Evolutionary conservation across 1,284 basidiomycete species (phyloP).

Genomic region (Xanthoconium separans): DNA sequence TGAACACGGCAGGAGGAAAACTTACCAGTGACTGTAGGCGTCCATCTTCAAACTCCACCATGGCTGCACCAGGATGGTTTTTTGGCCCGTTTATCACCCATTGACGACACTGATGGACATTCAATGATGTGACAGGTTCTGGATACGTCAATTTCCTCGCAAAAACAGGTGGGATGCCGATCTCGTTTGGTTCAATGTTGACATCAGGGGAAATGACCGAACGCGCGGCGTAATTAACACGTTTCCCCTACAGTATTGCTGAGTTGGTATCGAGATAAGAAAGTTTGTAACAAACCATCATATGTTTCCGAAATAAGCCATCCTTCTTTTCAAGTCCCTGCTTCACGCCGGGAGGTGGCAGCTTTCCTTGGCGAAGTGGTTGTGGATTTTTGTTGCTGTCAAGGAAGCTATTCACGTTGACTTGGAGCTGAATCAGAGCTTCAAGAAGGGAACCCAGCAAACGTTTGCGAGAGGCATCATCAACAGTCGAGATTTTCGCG

Average conservation of each 20-base stretch:
- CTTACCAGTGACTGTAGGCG: conserved; percentile 77
- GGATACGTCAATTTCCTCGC: conserved; percentile 97
- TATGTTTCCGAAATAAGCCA: conserved; percentile 96
- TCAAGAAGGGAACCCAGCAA: conserved; percentile 78
- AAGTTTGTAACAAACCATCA: conserved; percentile 74
- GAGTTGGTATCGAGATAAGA: conserved; percentile 3
- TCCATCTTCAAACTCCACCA: conserved; percentile 96
- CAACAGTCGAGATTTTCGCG: conserved; percentile 54
- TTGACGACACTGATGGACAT: conserved; percentile 87
- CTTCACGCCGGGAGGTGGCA: conserved; percentile 95
- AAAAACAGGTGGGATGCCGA: conserved; percentile 97
- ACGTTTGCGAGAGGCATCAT: conserved; percentile 57
- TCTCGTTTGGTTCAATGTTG: conserved; percentile 99
- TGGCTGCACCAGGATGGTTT: conserved; percentile 89
- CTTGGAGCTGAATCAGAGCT: conserved; percentile 85
- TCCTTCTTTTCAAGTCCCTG: conserved; percentile 99
- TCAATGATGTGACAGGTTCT: conserved; percentile 92
- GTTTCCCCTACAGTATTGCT: conserved; percentile 75
- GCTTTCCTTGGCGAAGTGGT: conserved; percentile 81
- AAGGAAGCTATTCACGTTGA: conserved; percentile 96
- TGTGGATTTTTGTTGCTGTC: conserved; percentile 96
- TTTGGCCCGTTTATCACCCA: conserved; percentile 92
- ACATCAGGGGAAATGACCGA: conserved; percentile 99
- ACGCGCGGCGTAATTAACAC: conserved; percentile 98
- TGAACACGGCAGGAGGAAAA: conserved; percentile 3